Percentiles rank a stretch among this genome's conserved stretches.
phyloP scores from a whole-genome alignment of 2,329 filamentous ascomycete species.

The Phyllosticta ampelicida region DNA sequence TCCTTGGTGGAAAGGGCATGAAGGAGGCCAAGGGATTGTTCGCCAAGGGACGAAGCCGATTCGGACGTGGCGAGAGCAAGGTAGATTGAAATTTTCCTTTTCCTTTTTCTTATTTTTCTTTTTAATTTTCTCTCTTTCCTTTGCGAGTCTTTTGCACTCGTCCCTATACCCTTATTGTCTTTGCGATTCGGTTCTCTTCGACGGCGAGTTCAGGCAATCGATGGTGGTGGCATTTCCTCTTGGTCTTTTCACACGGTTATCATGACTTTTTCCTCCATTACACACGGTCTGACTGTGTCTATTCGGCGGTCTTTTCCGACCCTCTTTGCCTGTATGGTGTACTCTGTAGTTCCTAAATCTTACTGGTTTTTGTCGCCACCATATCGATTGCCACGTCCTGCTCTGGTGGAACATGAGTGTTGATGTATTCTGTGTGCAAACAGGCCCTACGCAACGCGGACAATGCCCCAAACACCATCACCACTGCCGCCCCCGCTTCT shows the following conservation, averaged over 20 bases:
- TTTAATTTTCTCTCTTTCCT: too few relatives aligned
- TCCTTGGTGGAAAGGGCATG: slow-evolving; percentile 55
- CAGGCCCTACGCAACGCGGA: slow-evolving; percentile 4
- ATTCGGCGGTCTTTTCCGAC: slow-evolving; percentile 7
- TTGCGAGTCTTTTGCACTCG: slow-evolving; percentile 10
- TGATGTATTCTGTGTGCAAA: slow-evolving; percentile 7
- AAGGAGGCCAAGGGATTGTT: slow-evolving; percentile 86
- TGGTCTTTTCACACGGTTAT: not conserved
- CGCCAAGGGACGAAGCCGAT: slow-evolving; percentile 80
- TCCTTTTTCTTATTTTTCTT: too few relatives aligned
- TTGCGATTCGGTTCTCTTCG: not conserved
- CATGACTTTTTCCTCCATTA: not conserved
- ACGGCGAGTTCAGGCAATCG: not conserved
- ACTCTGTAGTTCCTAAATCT: slow-evolving; percentile 9
- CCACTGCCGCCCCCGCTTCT: not conserved
- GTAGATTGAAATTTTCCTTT: slow-evolving; percentile 60
- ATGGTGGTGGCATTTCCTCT: not conserved
- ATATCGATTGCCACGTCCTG: not conserved
- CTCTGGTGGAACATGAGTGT: slow-evolving; percentile 7
- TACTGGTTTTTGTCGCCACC: slow-evolving; percentile 7
- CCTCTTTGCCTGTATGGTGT: slow-evolving; percentile 2
- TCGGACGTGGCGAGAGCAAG: slow-evolving; percentile 64
- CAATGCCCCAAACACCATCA: not conserved
- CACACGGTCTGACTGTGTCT: not conserved
- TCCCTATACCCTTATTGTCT: slow-evolving; percentile 12